Conservation (phyloP, 108 stramenopile species). For the Mediolabrus comicus region DNA sequence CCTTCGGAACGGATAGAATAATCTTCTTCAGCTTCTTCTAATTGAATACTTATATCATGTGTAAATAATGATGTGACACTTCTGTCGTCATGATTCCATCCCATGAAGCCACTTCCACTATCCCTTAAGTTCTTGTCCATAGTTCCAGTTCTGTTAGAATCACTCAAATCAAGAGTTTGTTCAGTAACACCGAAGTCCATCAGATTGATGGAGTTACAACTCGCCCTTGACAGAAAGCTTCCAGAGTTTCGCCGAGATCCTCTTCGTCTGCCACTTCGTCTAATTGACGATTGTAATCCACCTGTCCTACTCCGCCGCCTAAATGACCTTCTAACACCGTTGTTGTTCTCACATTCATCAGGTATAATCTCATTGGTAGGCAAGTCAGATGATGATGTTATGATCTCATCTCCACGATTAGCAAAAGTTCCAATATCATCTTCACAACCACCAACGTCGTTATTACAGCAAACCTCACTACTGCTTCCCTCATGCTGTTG, state of each 20-base stretch:
- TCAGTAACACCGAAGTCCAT: constrained; percentile 12
- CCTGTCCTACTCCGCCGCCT: background rate
- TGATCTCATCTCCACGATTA: background rate
- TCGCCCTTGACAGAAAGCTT: background rate
- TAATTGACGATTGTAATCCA: background rate
- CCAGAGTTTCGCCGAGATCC: background rate
- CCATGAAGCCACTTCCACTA: constrained; percentile 17
- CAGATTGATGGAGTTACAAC: background rate
- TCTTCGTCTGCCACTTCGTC: background rate
- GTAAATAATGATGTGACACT: background rate
- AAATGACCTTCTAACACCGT: background rate
- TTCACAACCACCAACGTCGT: background rate
- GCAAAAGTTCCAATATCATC: background rate
- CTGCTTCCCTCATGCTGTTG: background rate
- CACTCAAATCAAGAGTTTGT: background rate
- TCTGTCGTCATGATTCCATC: background rate
- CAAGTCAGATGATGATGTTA: background rate
- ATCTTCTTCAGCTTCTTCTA: background rate
- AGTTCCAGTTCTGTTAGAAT: background rate
- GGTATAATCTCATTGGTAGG: background rate
- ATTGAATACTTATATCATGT: background rate
- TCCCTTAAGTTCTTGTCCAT: background rate
- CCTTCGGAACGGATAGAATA: background rate
- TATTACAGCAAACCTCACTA: background rate
- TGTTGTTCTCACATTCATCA: background rate